Evolutionary conservation across 345 rosid genomes (phyloP), one percentile per base, ranked within the genome.

Genomic region (Nephelium lappaceum): DNA sequence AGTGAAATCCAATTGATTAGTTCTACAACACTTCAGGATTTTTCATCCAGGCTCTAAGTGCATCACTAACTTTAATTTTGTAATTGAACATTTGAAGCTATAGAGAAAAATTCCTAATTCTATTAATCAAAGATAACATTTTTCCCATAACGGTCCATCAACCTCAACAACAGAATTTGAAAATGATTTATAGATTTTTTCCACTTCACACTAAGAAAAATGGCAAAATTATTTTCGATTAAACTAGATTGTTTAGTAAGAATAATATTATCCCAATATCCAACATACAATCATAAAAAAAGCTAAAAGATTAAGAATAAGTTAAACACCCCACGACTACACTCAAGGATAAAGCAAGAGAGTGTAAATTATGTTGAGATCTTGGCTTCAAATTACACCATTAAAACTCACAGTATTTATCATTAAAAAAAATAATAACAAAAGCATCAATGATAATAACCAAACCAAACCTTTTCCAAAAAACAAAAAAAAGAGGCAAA

Each of bases 31-130:
- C 71, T 78, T 96, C 95, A 8, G 99, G 98, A 78, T 81, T 83
- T 82, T 87, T 92, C 90, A 96, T 89, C 97, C 99, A 94, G 80
- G 93, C 97, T 85, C 90, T 90, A 68, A 85, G 87, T 38, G 89
- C 97, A 83, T 89, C 94, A 31, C 97, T 84, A 64, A 89, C 90
- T 89, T 90, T 92, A 53, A 94, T 86, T 79, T 89, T 87, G 69
- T 80, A 93, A 76, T 80, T 89, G 86, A 95, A 96, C 88, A 92
- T 91, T 97, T 93, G 87, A 70, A 79, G 79, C 36, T 64, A 81
- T 42, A 41, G 21, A 57, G 38, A n/a, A 76, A 43, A 58, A 45
- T 39, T 47, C 6, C 9, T 43, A 43, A 43, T 43, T n/a, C n/a
- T 43, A 43, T 43, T 9, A 43, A 9, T 43, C 47, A 43, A 43